A percentile compares a stretch with the other conserved stretches of the same genome.
Evolutionary conservation across 495 filamentous ascomycete species (phyloP).

Genomic region (Sordaria brevicollis): DNA sequence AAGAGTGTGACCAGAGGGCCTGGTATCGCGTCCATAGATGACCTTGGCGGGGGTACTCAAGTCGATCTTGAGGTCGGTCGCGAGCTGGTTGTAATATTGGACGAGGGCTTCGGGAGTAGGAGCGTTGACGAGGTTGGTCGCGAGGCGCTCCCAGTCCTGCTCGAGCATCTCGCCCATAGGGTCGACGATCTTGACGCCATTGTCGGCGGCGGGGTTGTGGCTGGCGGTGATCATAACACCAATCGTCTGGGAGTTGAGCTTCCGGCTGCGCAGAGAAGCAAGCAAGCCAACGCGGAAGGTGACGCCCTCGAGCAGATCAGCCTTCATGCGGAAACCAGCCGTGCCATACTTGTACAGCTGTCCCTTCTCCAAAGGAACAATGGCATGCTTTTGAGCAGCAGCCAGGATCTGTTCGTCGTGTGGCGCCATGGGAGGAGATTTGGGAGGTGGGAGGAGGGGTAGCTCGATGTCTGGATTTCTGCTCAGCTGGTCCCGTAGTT

Average conservation of each 20-base stretch:
- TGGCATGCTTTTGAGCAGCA: slow-evolving; percentile 56
- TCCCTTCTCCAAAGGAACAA: slow-evolving; percentile 51
- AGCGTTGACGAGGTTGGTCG: slow-evolving; percentile 80
- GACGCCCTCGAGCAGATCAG: slow-evolving; percentile 71
- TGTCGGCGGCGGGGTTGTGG: slow-evolving; percentile 94
- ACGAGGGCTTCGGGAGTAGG: slow-evolving; percentile 59
- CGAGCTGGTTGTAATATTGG: slow-evolving; percentile 63
- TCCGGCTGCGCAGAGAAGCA: slow-evolving; percentile 81
- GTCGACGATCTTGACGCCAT: slow-evolving; percentile 97
- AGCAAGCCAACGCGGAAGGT: slow-evolving; percentile 85
- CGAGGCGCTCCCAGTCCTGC: slow-evolving; percentile 82
- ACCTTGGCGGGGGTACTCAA: slow-evolving; percentile 60
- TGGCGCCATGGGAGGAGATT: slow-evolving; percentile 9
- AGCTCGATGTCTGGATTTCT: background rate
- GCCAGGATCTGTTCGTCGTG: slow-evolving; percentile 37
- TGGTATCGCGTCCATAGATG: slow-evolving; percentile 85
- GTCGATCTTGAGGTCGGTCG: slow-evolving; percentile 64
- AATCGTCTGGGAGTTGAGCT: slow-evolving; percentile 79
- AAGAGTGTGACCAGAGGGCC: slow-evolving; percentile 78
- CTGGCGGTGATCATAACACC: slow-evolving; percentile 98
- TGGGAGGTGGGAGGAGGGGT: background rate
- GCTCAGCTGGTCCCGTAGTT: background rate
- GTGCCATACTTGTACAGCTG: slow-evolving; percentile 85
- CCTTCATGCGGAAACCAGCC: slow-evolving; percentile 61
- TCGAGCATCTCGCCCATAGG: slow-evolving; percentile 97